Evolutionary conservation across 116 monocot genomes (phyloP).

Genomic region (Posidonia oceanica): DNA sequence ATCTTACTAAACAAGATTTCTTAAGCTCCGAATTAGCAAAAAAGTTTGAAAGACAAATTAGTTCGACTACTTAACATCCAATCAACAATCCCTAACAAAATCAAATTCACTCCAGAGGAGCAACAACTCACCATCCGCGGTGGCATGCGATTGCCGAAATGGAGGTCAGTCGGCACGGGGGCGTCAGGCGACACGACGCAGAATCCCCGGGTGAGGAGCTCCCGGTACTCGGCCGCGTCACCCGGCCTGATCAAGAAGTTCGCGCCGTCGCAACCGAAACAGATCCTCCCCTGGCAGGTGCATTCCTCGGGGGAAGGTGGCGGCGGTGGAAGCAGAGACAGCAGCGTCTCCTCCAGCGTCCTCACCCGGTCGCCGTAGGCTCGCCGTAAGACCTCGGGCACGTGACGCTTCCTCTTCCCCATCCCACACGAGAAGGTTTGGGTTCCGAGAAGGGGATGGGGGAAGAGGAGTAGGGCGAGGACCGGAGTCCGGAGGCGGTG

Average conservation of each 20-base stretch:
- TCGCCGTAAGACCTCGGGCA: constrained; percentile 27
- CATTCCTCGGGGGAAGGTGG: constrained; percentile 14
- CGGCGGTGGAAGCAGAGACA: constrained; percentile 35
- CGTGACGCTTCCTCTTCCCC: constrained; percentile 12
- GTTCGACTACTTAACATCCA: too few relatives aligned
- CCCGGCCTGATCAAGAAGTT: constrained; percentile 24
- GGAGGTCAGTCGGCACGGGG: constrained; percentile 18
- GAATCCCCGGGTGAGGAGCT: constrained; percentile 26
- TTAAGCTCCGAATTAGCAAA: too few relatives aligned
- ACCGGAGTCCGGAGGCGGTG: too few relatives aligned
- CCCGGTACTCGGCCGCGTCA: constrained; percentile 31
- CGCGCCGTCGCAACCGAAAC: constrained; percentile 26
- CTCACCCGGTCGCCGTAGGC: constrained; percentile 26
- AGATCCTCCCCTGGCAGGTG: constrained; percentile 22
- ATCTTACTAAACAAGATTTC: too few relatives aligned
- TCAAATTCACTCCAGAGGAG: neutral
- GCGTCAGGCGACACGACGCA: constrained; percentile 25
- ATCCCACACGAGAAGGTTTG: neutral
- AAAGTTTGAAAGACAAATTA: too few relatives aligned
- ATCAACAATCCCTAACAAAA: neutral
- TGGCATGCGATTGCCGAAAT: neutral
- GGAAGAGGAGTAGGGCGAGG: too few relatives aligned
- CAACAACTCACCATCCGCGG: constrained; percentile 17
- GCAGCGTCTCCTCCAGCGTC: constrained; percentile 21
- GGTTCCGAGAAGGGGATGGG: too few relatives aligned